Evolutionary conservation across 2,329 filamentous ascomycete genomes (phyloP).

Genomic region (Didymella keratinophila): DNA sequence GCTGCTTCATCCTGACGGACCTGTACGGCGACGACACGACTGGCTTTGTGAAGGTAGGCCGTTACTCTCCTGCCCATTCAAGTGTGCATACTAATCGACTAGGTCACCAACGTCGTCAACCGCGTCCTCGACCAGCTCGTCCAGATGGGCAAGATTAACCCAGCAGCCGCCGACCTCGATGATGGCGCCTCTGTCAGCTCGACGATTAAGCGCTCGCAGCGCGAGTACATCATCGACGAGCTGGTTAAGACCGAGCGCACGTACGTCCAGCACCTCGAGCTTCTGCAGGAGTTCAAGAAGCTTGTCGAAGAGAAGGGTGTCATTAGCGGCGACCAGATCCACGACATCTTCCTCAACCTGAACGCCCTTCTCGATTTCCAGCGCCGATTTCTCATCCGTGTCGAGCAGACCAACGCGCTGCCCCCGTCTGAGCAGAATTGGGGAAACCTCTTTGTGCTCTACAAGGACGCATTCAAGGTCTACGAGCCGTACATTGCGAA

Average conservation of each 20-base stretch:
- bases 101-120: constrained; percentile 92
- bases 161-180: constrained; percentile 52
- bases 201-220: constrained; percentile 69
- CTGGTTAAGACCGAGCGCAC: constrained; percentile 94
- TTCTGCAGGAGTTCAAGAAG: constrained; percentile 90
- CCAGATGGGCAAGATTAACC: constrained; percentile 72
- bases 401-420: constrained; percentile 93
- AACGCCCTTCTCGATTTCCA: constrained; percentile 96
- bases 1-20: constrained; percentile 92
- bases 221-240: constrained; percentile 90
- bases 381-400: constrained; percentile 89
- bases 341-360: constrained; percentile 96
- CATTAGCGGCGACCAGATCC: constrained; percentile 86
- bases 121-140: constrained; percentile 87
- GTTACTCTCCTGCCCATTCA: not conserved
- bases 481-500: constrained; percentile 99
- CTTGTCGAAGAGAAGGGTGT: constrained; percentile 86
- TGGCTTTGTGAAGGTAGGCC: constrained; percentile 86
- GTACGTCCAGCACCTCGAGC: constrained; percentile 96
- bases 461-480: constrained; percentile 87
- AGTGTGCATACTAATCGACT: not conserved
- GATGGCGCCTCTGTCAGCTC: constrained; percentile 57
- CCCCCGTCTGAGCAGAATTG: constrained; percentile 81
- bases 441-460: constrained; percentile 88
- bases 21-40: constrained; percentile 94